These are phyloP conservation scores for Geoglossum cookeanum DNA, from an alignment of 2,329 filamentous ascomycete genomes.

Conservation along the genomic window DNA sequence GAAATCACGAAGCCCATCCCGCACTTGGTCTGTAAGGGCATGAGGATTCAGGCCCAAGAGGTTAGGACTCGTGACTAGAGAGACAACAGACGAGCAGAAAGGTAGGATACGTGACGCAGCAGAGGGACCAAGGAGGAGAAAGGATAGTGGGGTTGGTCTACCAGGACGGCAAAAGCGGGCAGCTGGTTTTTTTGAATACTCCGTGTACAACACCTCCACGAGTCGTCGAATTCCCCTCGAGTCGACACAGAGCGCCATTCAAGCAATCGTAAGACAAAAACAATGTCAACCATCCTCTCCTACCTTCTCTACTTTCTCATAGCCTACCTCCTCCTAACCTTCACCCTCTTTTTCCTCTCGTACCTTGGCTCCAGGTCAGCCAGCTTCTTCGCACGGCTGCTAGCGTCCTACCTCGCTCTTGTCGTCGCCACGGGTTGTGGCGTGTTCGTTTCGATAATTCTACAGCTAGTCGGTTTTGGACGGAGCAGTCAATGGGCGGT, in stretches of 20 bases:
- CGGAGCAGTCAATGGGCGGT: constrained; percentile 73
- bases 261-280: background rate
- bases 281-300: background rate
- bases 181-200: too few species aligned
- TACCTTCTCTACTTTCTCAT: background rate
- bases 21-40: too few species aligned
- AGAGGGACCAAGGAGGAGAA: too few species aligned
- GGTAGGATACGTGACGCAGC: too few species aligned
- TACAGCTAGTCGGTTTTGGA: constrained; percentile 52
- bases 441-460: constrained; percentile 49
- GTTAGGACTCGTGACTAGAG: too few species aligned
- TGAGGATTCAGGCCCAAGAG: too few species aligned
- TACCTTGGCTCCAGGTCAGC: background rate
- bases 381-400: constrained; percentile 44
- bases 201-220: background rate
- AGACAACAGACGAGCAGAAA: too few species aligned
- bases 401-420: constrained; percentile 23
- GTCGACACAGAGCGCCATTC: background rate
- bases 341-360: background rate
- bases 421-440: constrained; percentile 44
- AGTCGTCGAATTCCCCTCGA: background rate
- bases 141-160: too few species aligned
- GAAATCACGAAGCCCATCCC: background rate
- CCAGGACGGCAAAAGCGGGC: too few species aligned
- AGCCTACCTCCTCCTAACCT: background rate